Evolutionary conservation across 1,284 basidiomycete genomes (phyloP).

Genomic region (Schizophyllum commune): DNA sequence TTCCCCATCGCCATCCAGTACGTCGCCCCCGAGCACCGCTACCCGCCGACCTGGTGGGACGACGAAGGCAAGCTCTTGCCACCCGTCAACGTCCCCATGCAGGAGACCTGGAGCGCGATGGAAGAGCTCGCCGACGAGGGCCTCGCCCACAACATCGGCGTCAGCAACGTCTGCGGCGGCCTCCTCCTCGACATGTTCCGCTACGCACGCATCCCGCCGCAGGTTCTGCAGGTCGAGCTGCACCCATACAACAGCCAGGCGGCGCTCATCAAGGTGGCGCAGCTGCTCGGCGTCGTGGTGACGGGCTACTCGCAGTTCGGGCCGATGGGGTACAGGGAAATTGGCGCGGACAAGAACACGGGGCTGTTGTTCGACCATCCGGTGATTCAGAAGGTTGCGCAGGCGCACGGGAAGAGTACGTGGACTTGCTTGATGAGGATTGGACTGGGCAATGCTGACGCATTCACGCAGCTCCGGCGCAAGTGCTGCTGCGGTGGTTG

Average conservation of each 20-base stretch:
- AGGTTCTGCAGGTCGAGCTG: slow-evolving; percentile 70
- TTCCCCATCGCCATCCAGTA: slow-evolving; percentile 75
- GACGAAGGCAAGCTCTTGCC: slow-evolving; percentile 56
- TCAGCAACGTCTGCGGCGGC: slow-evolving; percentile 61
- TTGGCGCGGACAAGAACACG: slow-evolving; percentile 45
- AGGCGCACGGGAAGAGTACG: slow-evolving; percentile 49
- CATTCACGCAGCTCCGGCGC: slow-evolving; percentile 22
- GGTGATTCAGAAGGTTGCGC: slow-evolving; percentile 38
- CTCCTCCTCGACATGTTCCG: slow-evolving; percentile 59
- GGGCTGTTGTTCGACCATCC: slow-evolving; percentile 48
- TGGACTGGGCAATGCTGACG: neutral
- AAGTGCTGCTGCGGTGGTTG: slow-evolving; percentile 69
- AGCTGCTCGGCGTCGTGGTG: slow-evolving; percentile 55
- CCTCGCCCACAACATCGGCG: slow-evolving; percentile 67
- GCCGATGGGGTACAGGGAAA: slow-evolving; percentile 61
- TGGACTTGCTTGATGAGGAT: slow-evolving; percentile 3
- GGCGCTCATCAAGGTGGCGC: slow-evolving; percentile 50
- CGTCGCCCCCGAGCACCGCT: slow-evolving; percentile 66
- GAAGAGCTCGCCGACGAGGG: slow-evolving; percentile 68
- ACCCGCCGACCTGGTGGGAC: slow-evolving; percentile 74
- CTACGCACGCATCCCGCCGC: slow-evolving; percentile 65
- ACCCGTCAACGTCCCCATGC: slow-evolving; percentile 58
- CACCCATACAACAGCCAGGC: slow-evolving; percentile 75
- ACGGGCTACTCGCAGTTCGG: slow-evolving; percentile 74
- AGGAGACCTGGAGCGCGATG: slow-evolving; percentile 71